phyloP scores from a whole-genome alignment of 768 basidiomycete species.

The Coprinellus micaceus region DNA sequence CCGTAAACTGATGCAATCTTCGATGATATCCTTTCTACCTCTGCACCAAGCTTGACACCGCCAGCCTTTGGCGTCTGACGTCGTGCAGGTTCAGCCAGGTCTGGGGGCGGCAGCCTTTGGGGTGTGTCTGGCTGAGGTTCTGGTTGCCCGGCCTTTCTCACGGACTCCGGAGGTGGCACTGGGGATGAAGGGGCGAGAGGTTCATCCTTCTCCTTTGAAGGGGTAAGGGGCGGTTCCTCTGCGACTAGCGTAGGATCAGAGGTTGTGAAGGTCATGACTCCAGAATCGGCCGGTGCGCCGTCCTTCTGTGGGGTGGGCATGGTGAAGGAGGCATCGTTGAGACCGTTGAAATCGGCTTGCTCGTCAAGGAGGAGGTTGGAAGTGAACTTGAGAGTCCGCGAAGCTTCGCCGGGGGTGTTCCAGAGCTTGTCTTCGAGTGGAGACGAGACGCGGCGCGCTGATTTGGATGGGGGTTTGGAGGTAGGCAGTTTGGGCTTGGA shows the following conservation, averaged over 20 bases:
- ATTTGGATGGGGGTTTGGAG: not conserved
- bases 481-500: conserved; percentile 8
- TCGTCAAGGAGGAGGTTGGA: conserved; percentile 63
- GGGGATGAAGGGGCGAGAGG: too few species aligned
- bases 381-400: conserved; percentile 59
- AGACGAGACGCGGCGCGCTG: conserved; percentile 21
- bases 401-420: conserved; percentile 53
- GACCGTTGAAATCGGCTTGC: conserved; percentile 52
- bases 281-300: not conserved
- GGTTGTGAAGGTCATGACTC: not conserved
- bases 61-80: conserved; percentile 10
- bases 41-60: conserved; percentile 52
- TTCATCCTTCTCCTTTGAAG: not conserved
- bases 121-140: too few species aligned
- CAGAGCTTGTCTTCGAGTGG: conserved; percentile 58
- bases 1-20: conserved; percentile 59
- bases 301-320: conserved; percentile 14
- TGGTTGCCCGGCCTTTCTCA: too few species aligned
- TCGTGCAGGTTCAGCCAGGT: conserved; percentile 9
- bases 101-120: too few species aligned
- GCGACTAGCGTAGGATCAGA: not conserved
- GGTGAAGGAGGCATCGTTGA: conserved; percentile 46
- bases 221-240: not conserved
- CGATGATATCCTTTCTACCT: conserved; percentile 63
- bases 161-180: too few species aligned